Base-by-base conservation (phyloP, 2,329 filamentous ascomycete genomes). In the Nectriaceae sp. region DNA sequence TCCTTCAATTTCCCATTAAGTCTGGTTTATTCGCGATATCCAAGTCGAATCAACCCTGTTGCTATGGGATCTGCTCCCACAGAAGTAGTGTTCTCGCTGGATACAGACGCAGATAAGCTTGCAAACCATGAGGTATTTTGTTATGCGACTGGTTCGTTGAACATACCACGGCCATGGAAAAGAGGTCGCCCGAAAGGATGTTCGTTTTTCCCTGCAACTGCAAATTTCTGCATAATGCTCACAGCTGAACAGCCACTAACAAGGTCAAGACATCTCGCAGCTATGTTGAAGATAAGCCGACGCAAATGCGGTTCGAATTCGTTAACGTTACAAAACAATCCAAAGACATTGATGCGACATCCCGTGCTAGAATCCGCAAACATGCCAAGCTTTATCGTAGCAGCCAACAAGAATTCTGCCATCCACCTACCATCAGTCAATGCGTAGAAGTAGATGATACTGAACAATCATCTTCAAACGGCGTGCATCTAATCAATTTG, bases 161-260 rank as follows among this genome's bases (percentile, higher is more conserved):
- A 20, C 6, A 26, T n/a, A 5, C 40, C 40, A 5, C 22, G 40
- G 10, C 40, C 40, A 31, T 42, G 40, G 40, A 42, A 42, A 42
- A 4, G 40, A 31, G 40, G 40, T 19, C 40, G 40, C 16, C 40
- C 40, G 20, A 42, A 33, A 42, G 40, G 40, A 42, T 13, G 40
- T 42, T 11, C 31, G 24, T 42, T 24, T 31, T 31, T 15, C 15
- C 10, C 26, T 10, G 26, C 8, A 41, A 41, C n/a, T n/a, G n/a
- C n/a, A n/a, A n/a, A n/a, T n/a, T n/a, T n/a, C n/a, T n/a, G n/a
- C n/a, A n/a, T n/a, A n/a, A n/a, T n/a, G n/a, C n/a, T n/a, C n/a
- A n/a, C n/a, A n/a, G n/a, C n/a, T n/a, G n/a, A n/a, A n/a, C n/a
- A n/a, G n/a, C n/a, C n/a, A n/a, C n/a, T n/a, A n/a, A n/a, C n/a